Evolutionary conservation across 345 rosid genomes (phyloP).

Genomic region (Euphorbia lathyris): DNA sequence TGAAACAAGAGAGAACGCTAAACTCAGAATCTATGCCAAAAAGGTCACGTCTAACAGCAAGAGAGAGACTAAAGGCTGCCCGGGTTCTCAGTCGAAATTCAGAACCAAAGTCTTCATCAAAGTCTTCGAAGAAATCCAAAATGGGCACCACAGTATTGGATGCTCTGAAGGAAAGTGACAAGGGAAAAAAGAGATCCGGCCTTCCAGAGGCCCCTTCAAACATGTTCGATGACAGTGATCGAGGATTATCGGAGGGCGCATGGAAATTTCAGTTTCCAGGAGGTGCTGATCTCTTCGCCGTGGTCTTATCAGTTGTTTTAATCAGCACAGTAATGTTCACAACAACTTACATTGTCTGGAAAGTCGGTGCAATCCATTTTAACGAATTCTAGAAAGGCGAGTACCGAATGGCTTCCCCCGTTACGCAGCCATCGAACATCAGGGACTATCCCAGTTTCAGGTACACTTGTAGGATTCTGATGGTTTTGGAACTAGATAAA

Average conservation of each 20-base stretch:
- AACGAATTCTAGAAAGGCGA: slow-evolving; percentile 45
- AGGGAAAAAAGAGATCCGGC: slow-evolving; percentile 65
- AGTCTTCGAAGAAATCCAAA: slow-evolving; percentile 50
- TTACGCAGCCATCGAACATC: slow-evolving; percentile 6
- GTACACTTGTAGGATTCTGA: slow-evolving; percentile 14
- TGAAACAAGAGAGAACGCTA: slow-evolving; percentile 15
- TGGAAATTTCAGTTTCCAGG: slow-evolving; percentile 79
- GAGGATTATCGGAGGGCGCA: slow-evolving; percentile 78
- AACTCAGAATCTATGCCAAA: slow-evolving; percentile 23
- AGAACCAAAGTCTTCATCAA: slow-evolving; percentile 48
- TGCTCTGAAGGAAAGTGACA: slow-evolving; percentile 69
- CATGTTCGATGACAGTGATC: slow-evolving; percentile 79
- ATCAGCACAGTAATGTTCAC: slow-evolving; percentile 90
- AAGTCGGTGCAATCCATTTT: slow-evolving; percentile 88
- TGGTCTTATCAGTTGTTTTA: slow-evolving; percentile 65
- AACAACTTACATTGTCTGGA: slow-evolving; percentile 84
- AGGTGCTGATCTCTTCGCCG: slow-evolving; percentile 59
- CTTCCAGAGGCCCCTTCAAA: slow-evolving; percentile 87
- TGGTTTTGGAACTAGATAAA: slow-evolving; percentile 1
- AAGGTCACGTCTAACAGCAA: slow-evolving; percentile 64
- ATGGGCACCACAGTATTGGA: slow-evolving; percentile 73
- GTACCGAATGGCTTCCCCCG: slow-evolving; percentile 13
- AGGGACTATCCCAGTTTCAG: slow-evolving; percentile 12
- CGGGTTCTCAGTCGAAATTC: slow-evolving; percentile 61
- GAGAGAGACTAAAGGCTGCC: slow-evolving; percentile 89